Evolutionary conservation across 2,329 filamentous ascomycete genomes (phyloP).

Genomic region (Pseudogymnoascus sp.): DNA sequence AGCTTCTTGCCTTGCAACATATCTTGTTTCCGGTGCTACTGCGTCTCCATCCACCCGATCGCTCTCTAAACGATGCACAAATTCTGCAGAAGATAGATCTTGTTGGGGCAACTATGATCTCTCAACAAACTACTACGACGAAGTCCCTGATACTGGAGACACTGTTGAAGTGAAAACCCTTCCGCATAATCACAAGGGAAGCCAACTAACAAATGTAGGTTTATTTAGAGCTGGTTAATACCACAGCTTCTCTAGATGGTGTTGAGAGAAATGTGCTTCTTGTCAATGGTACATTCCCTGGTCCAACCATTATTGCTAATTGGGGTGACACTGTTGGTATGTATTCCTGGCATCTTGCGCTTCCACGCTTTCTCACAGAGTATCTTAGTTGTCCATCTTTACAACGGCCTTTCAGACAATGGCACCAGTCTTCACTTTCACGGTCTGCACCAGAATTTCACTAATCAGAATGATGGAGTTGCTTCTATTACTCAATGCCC

Average conservation of each 20-base stretch:
- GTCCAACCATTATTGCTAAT: conserved; percentile 32
- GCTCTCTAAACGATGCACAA: conserved; percentile 1
- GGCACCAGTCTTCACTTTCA: conserved; percentile 45
- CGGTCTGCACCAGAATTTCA: conserved; percentile 37
- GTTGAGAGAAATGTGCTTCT: conserved; percentile 25
- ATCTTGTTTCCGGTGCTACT: not conserved
- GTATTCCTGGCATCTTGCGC: conserved; percentile 30
- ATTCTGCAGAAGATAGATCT: conserved; percentile 20
- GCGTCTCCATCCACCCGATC: not conserved
- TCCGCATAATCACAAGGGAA: conserved; percentile 45
- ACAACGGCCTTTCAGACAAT: conserved; percentile 34
- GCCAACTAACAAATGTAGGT: conserved; percentile 15
- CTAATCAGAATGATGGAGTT: conserved; percentile 38
- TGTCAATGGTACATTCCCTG: conserved; percentile 32
- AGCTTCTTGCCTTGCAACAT: not conserved
- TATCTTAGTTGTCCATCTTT: conserved; percentile 29
- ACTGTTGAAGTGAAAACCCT: conserved; percentile 43
- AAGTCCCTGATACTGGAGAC: conserved; percentile 37
- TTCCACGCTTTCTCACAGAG: conserved; percentile 23
- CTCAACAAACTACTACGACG: conserved; percentile 34
- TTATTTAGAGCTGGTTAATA: conserved; percentile 21
- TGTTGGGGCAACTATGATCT: conserved; percentile 44
- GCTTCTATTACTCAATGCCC: conserved; percentile 55
- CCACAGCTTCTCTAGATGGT: conserved; percentile 27
- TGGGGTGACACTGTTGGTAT: conserved; percentile 29